Base-by-base conservation (phyloP, 148 eudicot species). In the Chenopodium suecicum region DNA sequence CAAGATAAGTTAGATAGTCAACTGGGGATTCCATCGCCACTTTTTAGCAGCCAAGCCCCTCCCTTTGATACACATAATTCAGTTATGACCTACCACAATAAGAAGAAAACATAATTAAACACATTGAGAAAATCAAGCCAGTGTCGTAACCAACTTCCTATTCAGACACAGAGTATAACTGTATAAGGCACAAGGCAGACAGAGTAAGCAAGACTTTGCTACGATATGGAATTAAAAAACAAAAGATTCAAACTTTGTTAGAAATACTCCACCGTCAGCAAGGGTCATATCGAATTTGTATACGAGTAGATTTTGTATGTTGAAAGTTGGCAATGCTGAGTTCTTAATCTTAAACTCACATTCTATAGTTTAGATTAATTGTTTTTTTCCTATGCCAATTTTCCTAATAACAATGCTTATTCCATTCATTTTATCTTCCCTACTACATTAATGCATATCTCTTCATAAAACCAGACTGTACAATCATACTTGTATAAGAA, bases 31-130 rank as follows among this genome's bases (percentile, higher is more conserved):
- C 90, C 90, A 79, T 90, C 94, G 52, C 91, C 91, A 41, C 83
- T 81, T 86, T 80, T 91, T 58, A 92, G 79, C 65, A 88, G 82
- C 97, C 97, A 93, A 32, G 85, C 88, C 73, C 91, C 87, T 47
- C 89, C 89, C 81, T 90, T 83, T n/a, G 90, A 82, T 52, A 84
- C 76, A 54, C 97, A 93, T 34, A 90, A 72, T 79, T 93, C 97
- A 44, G 37, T 78, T 34, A 92, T 77, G n/a, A 92, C 92, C 97
- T 93, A 90, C 82, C 81, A 52, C 79, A 77, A 34, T 50, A 50
- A 9, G 14, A 50, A 70, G 56, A 69, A 7, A 73, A 4, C 54
- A 48, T 70, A 48, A 7, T n/a, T 64, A 54, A 4, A 4, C 27
- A 34, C 47, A 37, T 41, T 4, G 9, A 44, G 14, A 19, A 78